phyloP scores from a whole-genome alignment of 148 eudicot genomes.

The Vaccinium macrocarpon region DNA sequence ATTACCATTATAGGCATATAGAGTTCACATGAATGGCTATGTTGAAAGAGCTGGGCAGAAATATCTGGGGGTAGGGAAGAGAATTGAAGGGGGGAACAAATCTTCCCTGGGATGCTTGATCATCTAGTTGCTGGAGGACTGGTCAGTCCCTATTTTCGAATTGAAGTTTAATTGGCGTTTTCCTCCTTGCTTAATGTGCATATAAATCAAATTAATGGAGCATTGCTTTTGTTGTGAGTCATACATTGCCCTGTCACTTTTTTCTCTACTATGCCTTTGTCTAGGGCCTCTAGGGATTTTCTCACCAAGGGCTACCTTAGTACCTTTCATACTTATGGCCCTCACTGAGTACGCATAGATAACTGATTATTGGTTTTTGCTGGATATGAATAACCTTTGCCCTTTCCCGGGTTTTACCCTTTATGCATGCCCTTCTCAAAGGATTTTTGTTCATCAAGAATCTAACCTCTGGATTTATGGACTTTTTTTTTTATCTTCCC shows the following conservation, averaged over 20 bases:
- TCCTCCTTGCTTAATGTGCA: not conserved
- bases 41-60: constrained; percentile 59
- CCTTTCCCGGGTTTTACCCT: not conserved
- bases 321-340: not conserved
- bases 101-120: constrained; percentile 92
- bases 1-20: constrained; percentile 57
- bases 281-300: not conserved
- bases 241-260: not conserved
- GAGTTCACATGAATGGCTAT: constrained; percentile 93
- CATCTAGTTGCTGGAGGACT: constrained; percentile 97
- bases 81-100: constrained; percentile 60
- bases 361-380: not conserved
- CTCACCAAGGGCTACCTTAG: constrained; percentile 2
- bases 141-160: constrained; percentile 37
- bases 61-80: constrained; percentile 75
- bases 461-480: not conserved
- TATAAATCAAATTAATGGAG: not conserved
- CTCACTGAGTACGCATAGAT: not conserved
- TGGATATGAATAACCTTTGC: not conserved
- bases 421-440: constrained; percentile 1
- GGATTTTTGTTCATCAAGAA: not conserved
- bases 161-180: not conserved
- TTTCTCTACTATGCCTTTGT: not conserved
- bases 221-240: not conserved
- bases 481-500: not conserved